Evolutionary conservation across 2,329 filamentous ascomycete genomes (phyloP).

Genomic region (Trichoderma cornu-damae): DNA sequence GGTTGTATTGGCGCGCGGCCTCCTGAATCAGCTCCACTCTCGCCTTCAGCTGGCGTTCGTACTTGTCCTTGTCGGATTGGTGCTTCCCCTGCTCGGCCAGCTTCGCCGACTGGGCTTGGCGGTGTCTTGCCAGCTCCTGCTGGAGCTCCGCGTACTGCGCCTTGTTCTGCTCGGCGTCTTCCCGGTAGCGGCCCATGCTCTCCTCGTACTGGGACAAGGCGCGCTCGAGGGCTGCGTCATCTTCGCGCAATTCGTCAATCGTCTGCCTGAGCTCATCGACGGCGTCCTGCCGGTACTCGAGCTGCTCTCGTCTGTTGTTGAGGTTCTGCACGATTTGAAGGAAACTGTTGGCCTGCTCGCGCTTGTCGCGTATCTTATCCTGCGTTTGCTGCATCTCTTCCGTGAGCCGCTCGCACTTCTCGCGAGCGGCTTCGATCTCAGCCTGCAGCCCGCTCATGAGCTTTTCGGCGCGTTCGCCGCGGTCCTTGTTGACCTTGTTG

Average conservation of each 20-base stretch:
- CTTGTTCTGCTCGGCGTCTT: slow-evolving; percentile 59
- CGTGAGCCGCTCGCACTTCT: slow-evolving; percentile 54
- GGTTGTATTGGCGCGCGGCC: slow-evolving; percentile 68
- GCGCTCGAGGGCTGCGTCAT: slow-evolving; percentile 68
- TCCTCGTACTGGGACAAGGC: slow-evolving; percentile 74
- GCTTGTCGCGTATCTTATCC: slow-evolving; percentile 58
- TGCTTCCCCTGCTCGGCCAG: slow-evolving; percentile 67
- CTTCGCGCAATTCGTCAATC: slow-evolving; percentile 71
- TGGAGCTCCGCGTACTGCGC: slow-evolving; percentile 62
- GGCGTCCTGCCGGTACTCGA: slow-evolving; percentile 62
- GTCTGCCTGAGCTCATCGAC: slow-evolving; percentile 65
- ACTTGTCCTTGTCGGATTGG: slow-evolving; percentile 80
- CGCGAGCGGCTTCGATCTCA: slow-evolving; percentile 58
- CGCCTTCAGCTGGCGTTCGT: slow-evolving; percentile 70
- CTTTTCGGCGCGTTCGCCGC: slow-evolving; percentile 67
- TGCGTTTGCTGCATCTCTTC: slow-evolving; percentile 57
- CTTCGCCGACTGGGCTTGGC: slow-evolving; percentile 47
- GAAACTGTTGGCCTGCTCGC: slow-evolving; percentile 67
- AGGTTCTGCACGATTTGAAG: slow-evolving; percentile 70
- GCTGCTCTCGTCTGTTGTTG: slow-evolving; percentile 69
- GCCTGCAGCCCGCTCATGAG: slow-evolving; percentile 58
- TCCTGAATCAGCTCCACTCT: slow-evolving; percentile 72
- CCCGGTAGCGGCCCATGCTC: slow-evolving; percentile 59
- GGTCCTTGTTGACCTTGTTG: slow-evolving; percentile 78
- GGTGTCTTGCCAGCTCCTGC: slow-evolving; percentile 40